Evolutionary conservation across 192 early-diverging fungal species (phyloP), one percentile per base, ranked within the genome.

Genomic region (Podila epigama): DNA sequence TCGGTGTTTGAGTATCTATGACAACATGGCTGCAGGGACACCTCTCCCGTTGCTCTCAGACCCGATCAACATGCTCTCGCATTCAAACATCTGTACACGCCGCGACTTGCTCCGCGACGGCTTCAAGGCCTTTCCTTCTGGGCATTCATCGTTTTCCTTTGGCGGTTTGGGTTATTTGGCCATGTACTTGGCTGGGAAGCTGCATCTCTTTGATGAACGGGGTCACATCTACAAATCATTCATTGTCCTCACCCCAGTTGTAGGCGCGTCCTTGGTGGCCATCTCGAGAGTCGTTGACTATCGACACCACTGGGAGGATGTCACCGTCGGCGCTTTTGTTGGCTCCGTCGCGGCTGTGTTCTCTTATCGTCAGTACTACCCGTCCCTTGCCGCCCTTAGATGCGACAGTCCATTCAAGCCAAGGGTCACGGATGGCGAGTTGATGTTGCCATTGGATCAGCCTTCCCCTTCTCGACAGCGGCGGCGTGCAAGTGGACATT

Each of bases 51-150:
- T 59, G 0, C 59, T 77, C 28, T 44, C 44, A 0, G 66, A 77
- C 36, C 90, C 89, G 1, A 56, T 63, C 13, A 77, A 84, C 29
- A 85, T 89, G 10, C 77, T 92, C 22, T 83, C 87, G 42, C 88
- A 85, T 36, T 82, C 82, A 2, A 70, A 66, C 4, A 85, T 93
- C 34, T 93, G 92, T 52, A 83, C 83, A 3, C 81, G 80, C 28
- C 33, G 25, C 0, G 79, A 70, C 22, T 32, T 88, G 1, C 81
- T 97, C 37, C 65, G 64, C 27, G 92, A 96, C 60, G 95, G 93
- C 13, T 91, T 92, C 68, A 92, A 91, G 83, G 89, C 89, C 68
- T 98, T 97, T 68, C 92, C 92, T n/a, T 92, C 90, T 7, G 97
- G 97, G 0, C 97, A 98, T 79, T 86, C 97, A 4, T 93, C 91